These are phyloP conservation scores for Dictyostelium firmibasis DNA, from an alignment of 78 protist genomes.

Conservation along the genomic window DNA sequence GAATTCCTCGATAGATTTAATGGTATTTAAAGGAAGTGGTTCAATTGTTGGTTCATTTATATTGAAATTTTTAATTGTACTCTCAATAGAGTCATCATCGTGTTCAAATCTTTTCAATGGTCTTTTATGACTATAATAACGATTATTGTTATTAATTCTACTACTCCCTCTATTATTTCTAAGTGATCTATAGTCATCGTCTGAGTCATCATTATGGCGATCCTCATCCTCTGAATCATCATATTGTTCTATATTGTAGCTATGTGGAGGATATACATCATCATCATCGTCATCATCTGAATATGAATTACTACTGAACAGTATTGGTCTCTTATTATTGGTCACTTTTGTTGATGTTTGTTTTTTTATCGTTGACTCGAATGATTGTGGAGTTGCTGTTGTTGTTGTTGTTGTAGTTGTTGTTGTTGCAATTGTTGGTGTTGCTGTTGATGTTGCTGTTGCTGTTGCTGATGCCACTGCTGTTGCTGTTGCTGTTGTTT, in stretches of 20 bases:
- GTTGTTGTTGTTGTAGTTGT: neutral
- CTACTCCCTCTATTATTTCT: neutral
- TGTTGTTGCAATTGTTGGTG: neutral
- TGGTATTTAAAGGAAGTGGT: neutral
- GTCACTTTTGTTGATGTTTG: neutral
- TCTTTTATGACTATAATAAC: neutral
- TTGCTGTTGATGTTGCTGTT: neutral
- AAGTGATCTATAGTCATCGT: neutral
- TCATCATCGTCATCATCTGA: neutral
- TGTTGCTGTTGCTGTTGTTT: neutral
- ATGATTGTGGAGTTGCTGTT: too few species aligned
- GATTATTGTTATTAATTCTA: neutral
- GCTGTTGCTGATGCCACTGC: too few species aligned
- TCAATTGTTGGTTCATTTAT: neutral
- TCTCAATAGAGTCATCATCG: neutral
- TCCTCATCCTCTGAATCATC: neutral
- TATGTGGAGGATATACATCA: neutral
- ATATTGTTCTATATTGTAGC: neutral
- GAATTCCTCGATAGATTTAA: neutral
- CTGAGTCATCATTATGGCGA: neutral
- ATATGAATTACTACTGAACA: neutral
- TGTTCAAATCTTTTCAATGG: neutral
- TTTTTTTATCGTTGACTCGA: too few species aligned
- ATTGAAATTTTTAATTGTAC: constrained; percentile 4
- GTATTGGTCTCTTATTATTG: neutral